Base-by-base conservation (phyloP, 306 rosid species). In the Quercus wislizeni region DNA sequence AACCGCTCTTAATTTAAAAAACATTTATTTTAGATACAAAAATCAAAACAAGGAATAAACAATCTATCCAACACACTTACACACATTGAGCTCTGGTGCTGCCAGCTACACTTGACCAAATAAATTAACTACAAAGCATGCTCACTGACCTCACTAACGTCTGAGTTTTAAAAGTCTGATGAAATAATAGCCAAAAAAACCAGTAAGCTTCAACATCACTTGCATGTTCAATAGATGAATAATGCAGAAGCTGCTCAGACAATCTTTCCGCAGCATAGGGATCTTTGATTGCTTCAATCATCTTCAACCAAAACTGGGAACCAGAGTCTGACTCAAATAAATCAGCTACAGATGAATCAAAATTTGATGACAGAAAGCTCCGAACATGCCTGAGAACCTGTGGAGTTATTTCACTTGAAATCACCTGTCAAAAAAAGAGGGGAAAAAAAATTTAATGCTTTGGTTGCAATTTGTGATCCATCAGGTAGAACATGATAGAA, bases 201-300 rank as follows among this genome's bases (percentile, higher is more conserved):
- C 99, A 92, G 79, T 90, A 92, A 28, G 91, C 97, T 84, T 91
- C 89, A 77, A 89, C 79, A 86, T 92, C 98, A 89, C 83, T 83
- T 71, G 79, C 90, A 59, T 80, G 78, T 76, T 77, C 82, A 71
- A 84, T 81, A 58, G 85, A 88, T 85, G 87, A 90, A 78, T 84
- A 84, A 78, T 79, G 92, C 76, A 95, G 86, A 83, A 95, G 87
- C 81, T 86, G 91, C 92, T 91, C 98, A 62, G 92, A 83, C 78
- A 95, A 83, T 87, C 90, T 90, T 89, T 95, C 97, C 31, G 67
- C 78, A 10, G 85, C 85, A 82, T 91, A 91, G 63, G 90, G 78
- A 86, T 95, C 98, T 82, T 75, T 89, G 72, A 91, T 82, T 69
- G 89, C 73, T 85, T 83, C 94, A 87, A 92, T 87, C 81, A 90